A percentile compares a stretch with the other conserved stretches of the same genome.
These are phyloP conservation scores for Eutrema salsugineum DNA, from an alignment of 441 rosid genomes.

Conservation along the genomic window DNA sequence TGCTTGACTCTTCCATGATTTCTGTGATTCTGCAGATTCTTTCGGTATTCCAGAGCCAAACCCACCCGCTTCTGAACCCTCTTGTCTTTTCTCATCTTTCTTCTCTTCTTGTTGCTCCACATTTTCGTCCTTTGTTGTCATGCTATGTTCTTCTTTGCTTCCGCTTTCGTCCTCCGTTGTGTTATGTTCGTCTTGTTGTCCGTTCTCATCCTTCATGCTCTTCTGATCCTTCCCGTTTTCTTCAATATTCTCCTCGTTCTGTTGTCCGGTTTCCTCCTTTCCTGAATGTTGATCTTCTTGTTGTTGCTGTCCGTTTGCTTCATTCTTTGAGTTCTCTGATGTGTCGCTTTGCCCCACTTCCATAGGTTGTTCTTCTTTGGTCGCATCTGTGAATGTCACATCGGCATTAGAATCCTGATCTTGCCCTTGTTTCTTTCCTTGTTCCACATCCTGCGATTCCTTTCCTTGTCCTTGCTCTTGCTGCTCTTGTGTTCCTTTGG, in stretches of 20 bases:
- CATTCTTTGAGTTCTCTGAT: constrained; percentile 20
- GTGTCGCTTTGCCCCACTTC: constrained; percentile 4
- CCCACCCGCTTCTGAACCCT: constrained; percentile 17
- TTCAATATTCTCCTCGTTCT: constrained; percentile 15
- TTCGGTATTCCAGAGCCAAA: constrained; percentile 59
- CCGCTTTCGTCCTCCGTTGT: constrained; percentile 14
- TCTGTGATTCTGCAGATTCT: constrained; percentile 79
- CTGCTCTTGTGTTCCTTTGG: constrained; percentile 28
- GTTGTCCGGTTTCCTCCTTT: constrained; percentile 22
- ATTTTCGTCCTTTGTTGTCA: not conserved
- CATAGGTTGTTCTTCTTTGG: constrained; percentile 29
- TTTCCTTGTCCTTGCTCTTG: constrained; percentile 32
- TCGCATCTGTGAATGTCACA: constrained; percentile 32
- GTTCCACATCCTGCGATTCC: constrained; percentile 28
- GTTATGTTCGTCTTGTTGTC: constrained; percentile 23
- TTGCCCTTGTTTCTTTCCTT: constrained; percentile 27
- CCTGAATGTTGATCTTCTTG: constrained; percentile 25
- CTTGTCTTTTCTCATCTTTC: constrained; percentile 17
- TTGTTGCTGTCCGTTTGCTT: constrained; percentile 22
- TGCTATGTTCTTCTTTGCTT: constrained; percentile 18
- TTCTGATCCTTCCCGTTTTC: constrained; percentile 16
- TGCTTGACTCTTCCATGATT: constrained; percentile 78
- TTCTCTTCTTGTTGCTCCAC: constrained; percentile 29
- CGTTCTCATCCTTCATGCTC: constrained; percentile 10
- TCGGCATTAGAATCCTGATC: constrained; percentile 10